Base-by-base conservation (phyloP, 23 red algal genomes). In the Chondrus crispus region DNA sequence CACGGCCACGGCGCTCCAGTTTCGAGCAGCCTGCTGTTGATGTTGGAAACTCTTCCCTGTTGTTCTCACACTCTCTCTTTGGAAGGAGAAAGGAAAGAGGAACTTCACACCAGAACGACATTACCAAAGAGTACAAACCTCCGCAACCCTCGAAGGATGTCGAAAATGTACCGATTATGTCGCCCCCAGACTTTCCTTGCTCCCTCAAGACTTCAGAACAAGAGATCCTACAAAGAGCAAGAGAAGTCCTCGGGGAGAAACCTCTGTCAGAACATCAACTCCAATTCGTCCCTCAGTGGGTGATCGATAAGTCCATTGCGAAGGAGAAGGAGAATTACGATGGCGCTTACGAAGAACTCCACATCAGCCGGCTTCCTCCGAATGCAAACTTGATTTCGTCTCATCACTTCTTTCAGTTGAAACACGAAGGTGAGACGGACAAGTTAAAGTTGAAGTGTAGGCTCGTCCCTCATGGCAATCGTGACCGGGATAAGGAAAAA, bases 351-450 rank as follows among this genome's bases (percentile, higher is more conserved):
- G 42, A 50, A 18, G 45, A 36, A 37, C 6, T 50, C 39, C 0
- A 50, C 2, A 26, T 26, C 48, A 19, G 9, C 0, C 35, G 26
- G 13, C 40, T 82, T 20, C 44, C 78, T 33, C 26, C 52, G 47
- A 14, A 53, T 30, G 1, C 78, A 20, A 82, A 82, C 1, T 0
- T 82, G 7, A 57, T 82, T 22, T 22, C 45, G 22, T 57, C 78
- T 1, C 78, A 82, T 82, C 78, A 82, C 46, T 57, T 82, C 51
- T 60, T 82, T 26, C 78, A 82, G 29, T 22, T 82, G 33, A 57
- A 82, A 38, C 36, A 24, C 10, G 2, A 76, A 43, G 70, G 70
- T 26, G 70, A 76, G 41, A 24, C 35, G 28, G 2, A 38, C 26
- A 39, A 76, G 2, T 38, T 76, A 1, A 26, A 38, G 19, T 46